phyloP scores from a whole-genome alignment of 371 early-diverging fungal species.

The Syncephalastrum monosporum region DNA sequence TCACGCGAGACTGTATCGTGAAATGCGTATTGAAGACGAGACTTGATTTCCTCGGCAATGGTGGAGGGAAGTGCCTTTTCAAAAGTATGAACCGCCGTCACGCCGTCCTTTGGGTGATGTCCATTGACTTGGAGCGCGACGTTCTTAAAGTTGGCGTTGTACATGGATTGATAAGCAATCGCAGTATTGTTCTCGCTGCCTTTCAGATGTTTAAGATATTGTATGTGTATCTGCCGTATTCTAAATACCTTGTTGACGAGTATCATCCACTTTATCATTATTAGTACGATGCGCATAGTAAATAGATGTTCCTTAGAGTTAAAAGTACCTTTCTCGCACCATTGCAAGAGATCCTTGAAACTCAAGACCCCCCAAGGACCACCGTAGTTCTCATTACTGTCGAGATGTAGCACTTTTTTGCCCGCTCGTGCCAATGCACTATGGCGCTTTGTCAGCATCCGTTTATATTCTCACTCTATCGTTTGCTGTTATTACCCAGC shows the following conservation, averaged over 20 bases:
- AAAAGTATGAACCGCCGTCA: too few relatives aligned
- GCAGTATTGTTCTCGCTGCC: too few relatives aligned
- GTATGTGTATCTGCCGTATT: too few relatives aligned
- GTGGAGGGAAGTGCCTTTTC: too few relatives aligned
- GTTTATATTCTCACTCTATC: neutral
- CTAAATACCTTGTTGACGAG: too few relatives aligned
- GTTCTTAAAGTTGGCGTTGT: conserved; percentile 17
- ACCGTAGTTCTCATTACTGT: conserved; percentile 85
- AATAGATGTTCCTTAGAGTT: neutral
- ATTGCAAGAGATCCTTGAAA: conserved; percentile 52
- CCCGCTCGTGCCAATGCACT: conserved; percentile 78
- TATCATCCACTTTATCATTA: too few relatives aligned
- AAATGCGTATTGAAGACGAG: too few relatives aligned
- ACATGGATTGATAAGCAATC: conserved; percentile 19
- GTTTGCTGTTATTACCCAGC: conserved; percentile 59
- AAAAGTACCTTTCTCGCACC: conserved; percentile 19
- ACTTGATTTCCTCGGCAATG: too few relatives aligned
- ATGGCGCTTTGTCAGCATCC: neutral
- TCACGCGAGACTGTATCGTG: too few relatives aligned
- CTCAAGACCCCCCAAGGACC: conserved; percentile 69
- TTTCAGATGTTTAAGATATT: too few relatives aligned
- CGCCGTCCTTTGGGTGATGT: too few relatives aligned
- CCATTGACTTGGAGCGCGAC: neutral
- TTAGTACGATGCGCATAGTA: too few relatives aligned
- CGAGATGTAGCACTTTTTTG: conserved; percentile 90